Evolutionary conservation across 2,329 filamentous ascomycete species (phyloP), one percentile per base, ranked within the genome.

Genomic region (Talaromyces islandicus): DNA sequence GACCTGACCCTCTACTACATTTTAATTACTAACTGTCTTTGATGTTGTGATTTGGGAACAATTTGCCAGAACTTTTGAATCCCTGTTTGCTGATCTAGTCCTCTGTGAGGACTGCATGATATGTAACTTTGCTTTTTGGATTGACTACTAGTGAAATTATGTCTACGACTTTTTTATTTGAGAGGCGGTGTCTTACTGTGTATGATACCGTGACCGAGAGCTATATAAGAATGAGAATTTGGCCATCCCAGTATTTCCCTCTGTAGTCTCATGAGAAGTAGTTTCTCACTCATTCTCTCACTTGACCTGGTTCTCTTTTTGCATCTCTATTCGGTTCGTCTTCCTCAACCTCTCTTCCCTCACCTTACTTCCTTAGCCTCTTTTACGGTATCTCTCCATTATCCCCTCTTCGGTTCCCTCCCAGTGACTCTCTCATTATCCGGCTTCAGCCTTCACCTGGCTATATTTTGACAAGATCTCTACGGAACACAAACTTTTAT

Each of bases 121-220:
- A 10, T 50, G 19, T 25, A 25, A 24, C 43, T 50, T 50, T 50
- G 21, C 10, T 25, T 50, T 50, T 50, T 27, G 24, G 21, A 17
- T 29, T 52, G 24, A 19, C 30, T 52, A n/a, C n/a, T n/a, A n/a
- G n/a, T n/a, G n/a, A n/a, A n/a, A 6, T 52, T 29, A 10, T 2
- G 7, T n/a, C 12, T 29, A 25, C 25, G 48, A 52, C 12, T 46
- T 19, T 21, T n/a, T 52, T 52, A 46, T n/a, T 52, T 52, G 48
- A 52, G 25, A n/a, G 48, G 48, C 24, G 48, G 14, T 27, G 48
- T 52, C 48, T 46, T 52, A 52, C 48, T 52, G 27, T 30, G 48
- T 52, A 52, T 17, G 48, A 52, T 52, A 52, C 48, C 72, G 72
- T 71, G 69, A 71, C 69, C 72, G 67, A 67, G 73, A 71, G 21